Conservation (phyloP, 192 early-diverging fungal species). For the Radiomyces spectabilis region DNA sequence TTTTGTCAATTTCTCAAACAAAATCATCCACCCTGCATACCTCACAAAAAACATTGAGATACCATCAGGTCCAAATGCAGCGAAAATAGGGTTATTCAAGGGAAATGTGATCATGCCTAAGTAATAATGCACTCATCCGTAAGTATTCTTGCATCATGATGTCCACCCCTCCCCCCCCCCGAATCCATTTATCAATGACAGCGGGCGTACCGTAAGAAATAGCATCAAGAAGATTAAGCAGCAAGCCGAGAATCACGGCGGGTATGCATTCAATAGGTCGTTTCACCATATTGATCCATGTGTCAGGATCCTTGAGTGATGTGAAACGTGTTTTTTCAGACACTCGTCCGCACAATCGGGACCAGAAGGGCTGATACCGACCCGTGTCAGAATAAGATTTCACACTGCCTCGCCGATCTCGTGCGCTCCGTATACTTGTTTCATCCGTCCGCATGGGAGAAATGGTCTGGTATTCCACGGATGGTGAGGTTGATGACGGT, state of each 20-base stretch:
- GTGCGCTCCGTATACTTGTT: too few relatives aligned
- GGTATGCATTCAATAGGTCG: constrained; percentile 69
- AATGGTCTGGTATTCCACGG: not conserved
- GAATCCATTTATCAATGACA: not conserved
- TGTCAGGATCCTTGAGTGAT: constrained; percentile 1
- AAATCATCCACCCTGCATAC: too few relatives aligned
- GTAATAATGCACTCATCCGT: not conserved
- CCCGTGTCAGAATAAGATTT: too few relatives aligned
- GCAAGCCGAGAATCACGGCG: constrained; percentile 82
- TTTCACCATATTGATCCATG: constrained; percentile 14
- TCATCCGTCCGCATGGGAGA: not conserved
- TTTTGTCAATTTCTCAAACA: too few relatives aligned
- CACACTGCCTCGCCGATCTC: too few relatives aligned
- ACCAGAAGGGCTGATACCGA: not conserved
- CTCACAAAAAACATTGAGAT: constrained; percentile 94
- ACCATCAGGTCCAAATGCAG: constrained; percentile 70
- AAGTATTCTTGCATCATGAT: too few relatives aligned
- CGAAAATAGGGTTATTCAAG: constrained; percentile 59
- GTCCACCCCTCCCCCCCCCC: too few relatives aligned
- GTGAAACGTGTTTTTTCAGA: not conserved
- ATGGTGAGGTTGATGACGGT: not conserved
- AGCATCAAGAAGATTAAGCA: constrained; percentile 90
- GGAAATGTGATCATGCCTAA: constrained; percentile 87
- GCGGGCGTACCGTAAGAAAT: constrained; percentile 63
- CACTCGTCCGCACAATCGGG: not conserved